A percentile compares a stretch with the other conserved stretches of the same genome.
These are phyloP conservation scores for Fusarium sp. DNA, from an alignment of 2,329 filamentous ascomycete species.

Conservation along the genomic window DNA sequence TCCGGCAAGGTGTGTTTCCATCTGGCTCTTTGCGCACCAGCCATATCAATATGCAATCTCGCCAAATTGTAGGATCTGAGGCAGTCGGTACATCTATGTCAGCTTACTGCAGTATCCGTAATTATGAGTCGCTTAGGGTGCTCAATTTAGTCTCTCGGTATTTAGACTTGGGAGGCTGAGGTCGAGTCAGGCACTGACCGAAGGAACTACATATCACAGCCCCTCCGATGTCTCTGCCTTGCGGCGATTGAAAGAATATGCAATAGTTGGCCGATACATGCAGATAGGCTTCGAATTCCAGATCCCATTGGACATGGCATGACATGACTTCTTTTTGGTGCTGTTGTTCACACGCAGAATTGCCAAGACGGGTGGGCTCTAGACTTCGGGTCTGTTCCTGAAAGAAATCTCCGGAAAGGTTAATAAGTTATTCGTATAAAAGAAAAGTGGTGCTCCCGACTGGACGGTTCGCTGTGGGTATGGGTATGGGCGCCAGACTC, in stretches of 20 bases:
- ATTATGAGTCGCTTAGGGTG: conserved; percentile 1
- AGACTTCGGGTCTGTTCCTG: conserved; percentile 30
- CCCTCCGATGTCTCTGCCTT: conserved; percentile 9
- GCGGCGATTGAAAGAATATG: neutral
- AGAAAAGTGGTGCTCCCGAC: conserved; percentile 34
- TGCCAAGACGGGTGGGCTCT: conserved; percentile 21
- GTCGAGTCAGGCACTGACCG: conserved; percentile 31
- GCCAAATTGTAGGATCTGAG: neutral
- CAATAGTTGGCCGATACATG: conserved; percentile 8
- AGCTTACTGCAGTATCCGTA: neutral
- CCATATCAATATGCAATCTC: neutral
- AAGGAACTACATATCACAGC: neutral
- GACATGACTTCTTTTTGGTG: neutral
- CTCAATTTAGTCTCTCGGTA: conserved; percentile 13
- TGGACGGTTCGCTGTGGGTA: conserved; percentile 42
- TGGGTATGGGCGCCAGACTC: conserved; percentile 33
- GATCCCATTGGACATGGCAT: neutral
- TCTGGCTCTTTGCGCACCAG: neutral
- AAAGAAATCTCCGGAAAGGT: conserved; percentile 36
- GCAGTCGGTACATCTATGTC: neutral
- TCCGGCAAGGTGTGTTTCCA: conserved; percentile 6
- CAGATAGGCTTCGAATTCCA: neutral
- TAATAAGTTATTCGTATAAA: conserved; percentile 32
- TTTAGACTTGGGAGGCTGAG: conserved; percentile 23
- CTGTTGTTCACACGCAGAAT: neutral